Percentiles rank a stretch among this genome's conserved stretches.
Evolutionary conservation across 805 yeast species (phyloP).

Genomic region (Diddensiella santjacobensis): DNA sequence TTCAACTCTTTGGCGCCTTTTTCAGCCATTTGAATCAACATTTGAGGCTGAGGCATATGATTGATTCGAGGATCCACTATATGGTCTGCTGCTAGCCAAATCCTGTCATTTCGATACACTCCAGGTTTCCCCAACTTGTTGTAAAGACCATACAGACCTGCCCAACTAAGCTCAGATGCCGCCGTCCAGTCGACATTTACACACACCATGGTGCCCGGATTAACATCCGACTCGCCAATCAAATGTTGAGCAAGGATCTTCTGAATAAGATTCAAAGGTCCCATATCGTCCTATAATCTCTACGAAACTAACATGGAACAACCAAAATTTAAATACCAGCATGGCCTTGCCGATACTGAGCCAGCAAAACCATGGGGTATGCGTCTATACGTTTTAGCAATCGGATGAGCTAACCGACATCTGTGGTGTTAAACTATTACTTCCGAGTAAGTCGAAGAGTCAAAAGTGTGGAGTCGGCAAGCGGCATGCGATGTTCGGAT

Average conservation of each 20-base stretch:
- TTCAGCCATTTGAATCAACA: slow-evolving; percentile 13
- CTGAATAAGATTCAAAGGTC: slow-evolving; percentile 10
- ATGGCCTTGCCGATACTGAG: no score
- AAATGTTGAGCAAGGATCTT: slow-evolving; percentile 14
- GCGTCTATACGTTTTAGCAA: no score
- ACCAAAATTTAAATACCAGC: no score
- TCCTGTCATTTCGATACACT: slow-evolving; percentile 11
- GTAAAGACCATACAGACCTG: slow-evolving; percentile 12
- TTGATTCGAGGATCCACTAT: slow-evolving; percentile 18
- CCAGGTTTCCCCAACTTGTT: slow-evolving; percentile 17
- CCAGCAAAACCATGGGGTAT: no score
- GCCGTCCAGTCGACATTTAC: slow-evolving; percentile 17
- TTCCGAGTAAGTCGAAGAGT: no score
- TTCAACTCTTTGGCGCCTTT: slow-evolving; percentile 14
- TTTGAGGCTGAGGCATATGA: slow-evolving; percentile 12
- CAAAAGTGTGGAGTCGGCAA: no score
- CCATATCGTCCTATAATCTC: no score
- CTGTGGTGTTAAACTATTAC: no score
- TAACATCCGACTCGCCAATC: slow-evolving; percentile 6
- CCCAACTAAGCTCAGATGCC: slow-evolving; percentile 17
- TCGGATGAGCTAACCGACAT: no score
- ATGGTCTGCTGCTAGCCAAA: slow-evolving; percentile 21
- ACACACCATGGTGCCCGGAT: slow-evolving; percentile 13
- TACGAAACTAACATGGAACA: no score
- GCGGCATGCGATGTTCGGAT: no score